These are phyloP conservation scores for Ramularia collo-cygni DNA, from an alignment of 2,329 filamentous ascomycete genomes.

Conservation along the genomic window DNA sequence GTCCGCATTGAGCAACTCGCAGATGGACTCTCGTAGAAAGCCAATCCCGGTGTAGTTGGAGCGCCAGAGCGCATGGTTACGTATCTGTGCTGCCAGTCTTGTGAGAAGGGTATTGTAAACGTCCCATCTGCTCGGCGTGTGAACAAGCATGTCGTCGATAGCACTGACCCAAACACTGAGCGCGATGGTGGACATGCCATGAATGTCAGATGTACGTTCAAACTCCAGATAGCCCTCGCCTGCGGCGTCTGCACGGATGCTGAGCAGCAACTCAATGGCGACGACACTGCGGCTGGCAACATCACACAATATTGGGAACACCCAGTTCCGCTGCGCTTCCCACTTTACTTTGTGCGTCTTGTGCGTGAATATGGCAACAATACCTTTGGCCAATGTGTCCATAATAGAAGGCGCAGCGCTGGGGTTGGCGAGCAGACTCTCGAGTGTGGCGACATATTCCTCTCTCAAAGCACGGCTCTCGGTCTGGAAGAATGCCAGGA, in stretches of 20 bases:
- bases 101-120: conserved; percentile 78
- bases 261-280: conserved; percentile 14
- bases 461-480: conserved; percentile 10
- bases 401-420: conserved; percentile 8
- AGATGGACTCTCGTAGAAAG: conserved; percentile 66
- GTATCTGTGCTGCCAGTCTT: conserved; percentile 78
- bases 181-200: conserved; percentile 5
- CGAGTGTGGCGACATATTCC: conserved; percentile 16
- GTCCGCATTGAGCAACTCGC: conserved; percentile 72
- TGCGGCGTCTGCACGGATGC: conserved; percentile 17
- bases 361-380: conserved; percentile 18
- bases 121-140: conserved; percentile 14
- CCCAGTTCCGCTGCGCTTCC: conserved; percentile 19
- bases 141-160: conserved; percentile 13
- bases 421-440: conserved; percentile 8
- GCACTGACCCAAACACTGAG: conserved; percentile 13
- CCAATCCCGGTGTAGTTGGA: conserved; percentile 68
- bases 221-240: conserved; percentile 17
- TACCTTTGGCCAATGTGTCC: conserved; percentile 16
- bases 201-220: not conserved
- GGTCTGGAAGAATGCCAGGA: conserved; percentile 18
- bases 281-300: conserved; percentile 16
- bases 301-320: conserved; percentile 18
- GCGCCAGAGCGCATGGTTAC: conserved; percentile 80
- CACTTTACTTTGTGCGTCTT: conserved; percentile 21